A percentile compares a stretch with the other conserved stretches of the same genome.
phyloP scores from a whole-genome alignment of 2,329 filamentous ascomycete genomes.

The Fusarium denticulatum region DNA sequence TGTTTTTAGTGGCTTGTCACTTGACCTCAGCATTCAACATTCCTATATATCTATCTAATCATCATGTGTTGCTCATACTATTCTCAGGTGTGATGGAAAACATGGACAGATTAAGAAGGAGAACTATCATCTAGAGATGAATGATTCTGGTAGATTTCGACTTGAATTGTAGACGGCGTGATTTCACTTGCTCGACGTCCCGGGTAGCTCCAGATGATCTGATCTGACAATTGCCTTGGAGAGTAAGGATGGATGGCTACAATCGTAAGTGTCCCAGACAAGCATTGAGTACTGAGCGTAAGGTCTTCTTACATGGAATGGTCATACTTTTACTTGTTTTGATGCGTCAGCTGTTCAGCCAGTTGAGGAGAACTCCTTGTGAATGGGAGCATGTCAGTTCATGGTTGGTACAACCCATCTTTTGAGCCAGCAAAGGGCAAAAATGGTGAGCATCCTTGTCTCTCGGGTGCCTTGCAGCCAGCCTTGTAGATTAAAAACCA shows the following conservation, averaged over 20 bases:
- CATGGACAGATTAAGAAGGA: neutral
- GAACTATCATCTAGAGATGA: neutral
- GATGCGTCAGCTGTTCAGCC: neutral
- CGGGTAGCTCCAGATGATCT: neutral
- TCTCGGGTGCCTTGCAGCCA: neutral
- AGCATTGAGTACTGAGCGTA: neutral
- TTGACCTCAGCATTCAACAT: conserved; percentile 17
- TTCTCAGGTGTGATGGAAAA: neutral
- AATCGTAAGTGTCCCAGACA: too few relatives aligned
- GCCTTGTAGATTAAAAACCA: neutral
- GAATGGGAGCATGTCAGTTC: neutral
- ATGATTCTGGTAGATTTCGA: neutral
- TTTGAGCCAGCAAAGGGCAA: neutral
- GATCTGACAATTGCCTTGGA: neutral
- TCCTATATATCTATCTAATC: neutral
- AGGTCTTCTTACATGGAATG: too few relatives aligned
- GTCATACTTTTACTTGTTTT: neutral
- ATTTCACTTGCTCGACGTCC: neutral
- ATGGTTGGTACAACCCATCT: neutral
- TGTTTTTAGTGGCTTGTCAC: conserved; percentile 21
- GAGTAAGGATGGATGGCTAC: neutral
- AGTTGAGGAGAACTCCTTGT: neutral
- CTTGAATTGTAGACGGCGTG: neutral
- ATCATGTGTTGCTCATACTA: neutral
- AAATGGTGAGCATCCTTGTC: too few relatives aligned